Conservation (phyloP, 768 basidiomycete species). For the Chiua virens region DNA sequence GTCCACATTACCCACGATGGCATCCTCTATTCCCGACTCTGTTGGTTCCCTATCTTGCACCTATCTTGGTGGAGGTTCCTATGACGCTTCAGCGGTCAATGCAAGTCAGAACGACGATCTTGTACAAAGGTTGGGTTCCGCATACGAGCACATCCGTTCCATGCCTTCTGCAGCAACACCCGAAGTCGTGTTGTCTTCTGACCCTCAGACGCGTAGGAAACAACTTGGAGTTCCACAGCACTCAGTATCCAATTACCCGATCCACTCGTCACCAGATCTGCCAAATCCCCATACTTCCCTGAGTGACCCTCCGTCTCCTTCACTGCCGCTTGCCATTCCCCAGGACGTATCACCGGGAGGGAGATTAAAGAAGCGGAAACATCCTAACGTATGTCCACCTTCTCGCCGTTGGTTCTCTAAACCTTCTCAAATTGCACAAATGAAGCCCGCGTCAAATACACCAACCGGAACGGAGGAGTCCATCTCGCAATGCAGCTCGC, state of each 20-base stretch:
- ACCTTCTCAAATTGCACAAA: neutral
- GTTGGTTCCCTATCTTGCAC: neutral
- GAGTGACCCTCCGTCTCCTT: neutral
- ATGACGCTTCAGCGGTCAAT: neutral
- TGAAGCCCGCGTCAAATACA: neutral
- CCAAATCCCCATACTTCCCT: slow-evolving; percentile 25
- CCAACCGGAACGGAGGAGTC: neutral
- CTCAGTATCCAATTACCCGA: slow-evolving; percentile 25
- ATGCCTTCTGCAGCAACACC: slow-evolving; percentile 18
- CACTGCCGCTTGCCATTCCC: neutral
- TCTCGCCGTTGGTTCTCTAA: neutral
- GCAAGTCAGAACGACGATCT: slow-evolving; percentile 18
- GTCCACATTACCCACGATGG: neutral
- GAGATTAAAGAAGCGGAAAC: neutral
- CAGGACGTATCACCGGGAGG: neutral
- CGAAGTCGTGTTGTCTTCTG: slow-evolving; percentile 15
- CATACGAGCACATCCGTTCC: slow-evolving; percentile 24
- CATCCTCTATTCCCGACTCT: neutral
- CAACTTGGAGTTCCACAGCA: slow-evolving; percentile 32
- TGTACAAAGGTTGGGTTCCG: slow-evolving; percentile 17
- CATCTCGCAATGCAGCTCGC: neutral
- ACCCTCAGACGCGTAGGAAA: slow-evolving; percentile 27
- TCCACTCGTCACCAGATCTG: slow-evolving; percentile 14
- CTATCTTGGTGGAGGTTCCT: neutral
- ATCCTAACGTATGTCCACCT: neutral